Evolutionary conservation across 1,139 yeast genomes (phyloP).

Genomic region (Saccharomyces hybrid): DNA sequence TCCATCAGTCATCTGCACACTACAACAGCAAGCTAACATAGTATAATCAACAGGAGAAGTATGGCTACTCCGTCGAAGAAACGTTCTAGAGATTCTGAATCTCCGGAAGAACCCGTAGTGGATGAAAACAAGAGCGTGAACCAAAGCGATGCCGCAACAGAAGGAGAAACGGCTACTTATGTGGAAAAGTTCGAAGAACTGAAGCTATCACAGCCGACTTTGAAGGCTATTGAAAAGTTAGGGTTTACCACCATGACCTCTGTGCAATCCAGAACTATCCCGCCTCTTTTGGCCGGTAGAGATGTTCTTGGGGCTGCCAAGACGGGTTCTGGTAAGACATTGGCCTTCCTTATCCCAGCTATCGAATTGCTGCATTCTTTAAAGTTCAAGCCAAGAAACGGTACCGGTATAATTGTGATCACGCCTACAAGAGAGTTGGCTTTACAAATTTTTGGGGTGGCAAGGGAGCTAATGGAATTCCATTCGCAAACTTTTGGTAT

Average conservation of each 20-base stretch:
- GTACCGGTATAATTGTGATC: constrained; percentile 81
- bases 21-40: background rate
- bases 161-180: constrained; percentile 1
- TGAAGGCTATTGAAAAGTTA: constrained; percentile 73
- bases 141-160: background rate
- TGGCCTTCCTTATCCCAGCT: constrained; percentile 93
- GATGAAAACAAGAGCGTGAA: constrained; percentile 2
- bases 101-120: background rate
- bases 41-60: background rate
- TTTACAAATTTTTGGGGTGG: constrained; percentile 93
- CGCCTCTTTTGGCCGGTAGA: constrained; percentile 89
- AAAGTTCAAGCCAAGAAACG: constrained; percentile 86
- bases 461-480: constrained; percentile 77
- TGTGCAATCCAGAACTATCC: constrained; percentile 93
- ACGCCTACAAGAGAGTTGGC: constrained; percentile 93
- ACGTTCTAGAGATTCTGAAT: constrained; percentile 14
- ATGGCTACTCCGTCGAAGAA: constrained; percentile 6
- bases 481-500: constrained; percentile 94
- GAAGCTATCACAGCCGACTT: constrained; percentile 71
- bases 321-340: constrained; percentile 96
- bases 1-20: background rate
- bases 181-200: constrained; percentile 44
- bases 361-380: constrained; percentile 83
- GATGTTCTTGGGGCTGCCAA: constrained; percentile 97
- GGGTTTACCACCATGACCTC: constrained; percentile 87